Evolutionary conservation across 176 grass and related monocot species (phyloP).

Genomic region (Avena insularis): DNA sequence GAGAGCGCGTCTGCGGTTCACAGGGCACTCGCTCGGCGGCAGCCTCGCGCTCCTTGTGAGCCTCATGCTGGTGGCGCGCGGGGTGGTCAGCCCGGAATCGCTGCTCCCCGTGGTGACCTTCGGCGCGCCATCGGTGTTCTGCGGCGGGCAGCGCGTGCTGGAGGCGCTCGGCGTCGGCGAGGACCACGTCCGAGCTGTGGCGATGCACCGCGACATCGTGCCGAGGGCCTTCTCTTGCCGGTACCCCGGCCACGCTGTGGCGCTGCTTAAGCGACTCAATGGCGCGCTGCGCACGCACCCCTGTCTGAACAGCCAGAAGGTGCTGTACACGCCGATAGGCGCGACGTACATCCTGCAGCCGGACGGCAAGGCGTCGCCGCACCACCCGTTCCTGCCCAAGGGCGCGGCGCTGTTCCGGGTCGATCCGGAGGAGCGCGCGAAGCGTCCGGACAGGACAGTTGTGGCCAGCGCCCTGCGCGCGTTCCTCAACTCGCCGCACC

Average conservation of each 20-base stretch:
- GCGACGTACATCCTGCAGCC: constrained; percentile 91
- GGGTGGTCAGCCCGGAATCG: constrained; percentile 43
- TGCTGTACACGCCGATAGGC: constrained; percentile 89
- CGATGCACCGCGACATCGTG: constrained; percentile 97
- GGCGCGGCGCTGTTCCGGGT: constrained; percentile 79
- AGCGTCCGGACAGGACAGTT: constrained; percentile 43
- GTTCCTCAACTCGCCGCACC: constrained; percentile 96
- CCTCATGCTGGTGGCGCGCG: constrained; percentile 83
- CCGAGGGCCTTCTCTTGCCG: constrained; percentile 94
- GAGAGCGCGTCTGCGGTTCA: constrained; percentile 60
- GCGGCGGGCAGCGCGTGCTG: constrained; percentile 71
- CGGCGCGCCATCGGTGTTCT: constrained; percentile 93
- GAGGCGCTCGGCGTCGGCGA: constrained; percentile 75
- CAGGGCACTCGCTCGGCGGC: constrained; percentile 98
- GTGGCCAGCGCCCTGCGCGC: constrained; percentile 68
- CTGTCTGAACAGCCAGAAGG: constrained; percentile 81
- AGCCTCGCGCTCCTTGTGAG: constrained; percentile 84
- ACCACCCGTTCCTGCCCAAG: constrained; percentile 80
- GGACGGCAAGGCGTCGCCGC: constrained; percentile 61
- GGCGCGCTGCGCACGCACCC: constrained; percentile 70
- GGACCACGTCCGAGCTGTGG: constrained; percentile 67
- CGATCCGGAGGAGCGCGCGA: constrained; percentile 34
- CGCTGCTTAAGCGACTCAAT: constrained; percentile 83
- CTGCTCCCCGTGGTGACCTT: constrained; percentile 84
- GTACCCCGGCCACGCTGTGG: constrained; percentile 81